These are phyloP conservation scores for Ascochyta clinopodiicola DNA, from an alignment of 2,329 filamentous ascomycete species.

Conservation along the genomic window DNA sequence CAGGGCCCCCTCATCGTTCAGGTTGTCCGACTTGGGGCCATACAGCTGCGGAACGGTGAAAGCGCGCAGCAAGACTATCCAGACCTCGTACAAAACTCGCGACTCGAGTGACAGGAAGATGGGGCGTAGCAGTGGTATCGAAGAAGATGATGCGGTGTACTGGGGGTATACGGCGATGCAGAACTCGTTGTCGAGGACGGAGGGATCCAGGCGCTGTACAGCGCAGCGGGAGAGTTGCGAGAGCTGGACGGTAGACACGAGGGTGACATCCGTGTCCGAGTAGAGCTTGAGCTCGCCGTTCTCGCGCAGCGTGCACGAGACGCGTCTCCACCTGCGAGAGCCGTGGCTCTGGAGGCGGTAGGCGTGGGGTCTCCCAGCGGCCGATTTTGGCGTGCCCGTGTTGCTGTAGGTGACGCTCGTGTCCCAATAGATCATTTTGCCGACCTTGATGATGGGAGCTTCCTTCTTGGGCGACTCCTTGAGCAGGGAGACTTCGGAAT, in stretches of 20 bases:
- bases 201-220: slow-evolving; percentile 87
- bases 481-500: slow-evolving; percentile 58
- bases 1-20: slow-evolving; percentile 48
- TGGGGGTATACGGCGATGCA: slow-evolving; percentile 96
- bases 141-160: slow-evolving; percentile 77
- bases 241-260: slow-evolving; percentile 84
- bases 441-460: slow-evolving; percentile 88
- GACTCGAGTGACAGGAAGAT: slow-evolving; percentile 89
- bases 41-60: slow-evolving; percentile 94
- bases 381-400: slow-evolving; percentile 45
- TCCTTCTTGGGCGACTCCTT: slow-evolving; percentile 74
- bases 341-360: slow-evolving; percentile 64
- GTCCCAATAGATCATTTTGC: slow-evolving; percentile 72
- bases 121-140: slow-evolving; percentile 80
- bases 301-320: slow-evolving; percentile 92
- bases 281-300: slow-evolving; percentile 93
- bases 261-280: slow-evolving; percentile 80
- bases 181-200: slow-evolving; percentile 89
- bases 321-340: slow-evolving; percentile 77
- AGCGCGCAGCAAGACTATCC: slow-evolving; percentile 89
- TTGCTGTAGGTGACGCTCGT: slow-evolving; percentile 63
- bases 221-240: slow-evolving; percentile 88
- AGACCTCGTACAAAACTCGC: slow-evolving; percentile 92
- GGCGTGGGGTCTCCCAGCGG: slow-evolving; percentile 55
- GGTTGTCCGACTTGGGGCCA: slow-evolving; percentile 62